Percentiles rank a stretch among this genome's conserved stretches.
Conservation (phyloP, 495 filamentous ascomycete genomes). For the Glonium stellatum region DNA sequence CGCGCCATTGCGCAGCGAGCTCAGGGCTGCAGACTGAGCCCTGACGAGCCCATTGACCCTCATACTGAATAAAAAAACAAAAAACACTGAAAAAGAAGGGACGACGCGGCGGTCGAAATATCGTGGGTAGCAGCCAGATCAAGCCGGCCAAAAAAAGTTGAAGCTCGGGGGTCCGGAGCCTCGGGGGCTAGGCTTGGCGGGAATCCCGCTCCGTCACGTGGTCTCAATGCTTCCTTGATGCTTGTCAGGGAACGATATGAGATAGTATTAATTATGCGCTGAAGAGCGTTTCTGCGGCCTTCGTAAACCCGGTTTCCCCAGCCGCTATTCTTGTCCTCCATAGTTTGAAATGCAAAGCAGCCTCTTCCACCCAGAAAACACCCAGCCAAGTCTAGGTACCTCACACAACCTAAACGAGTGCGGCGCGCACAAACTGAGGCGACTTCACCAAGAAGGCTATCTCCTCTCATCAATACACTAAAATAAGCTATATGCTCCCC, state of each 20-base stretch:
- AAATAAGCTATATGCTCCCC: not conserved
- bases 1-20: conserved; percentile 11
- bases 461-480: conserved; percentile 1
- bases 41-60: conserved; percentile 23
- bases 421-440: not conserved
- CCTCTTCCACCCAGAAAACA: no score
- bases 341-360: no score
- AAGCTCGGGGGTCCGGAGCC: conserved; percentile 13
- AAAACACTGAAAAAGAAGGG: conserved; percentile 3
- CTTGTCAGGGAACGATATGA: no score
- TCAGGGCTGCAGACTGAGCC: conserved; percentile 15
- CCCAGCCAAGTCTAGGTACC: no score
- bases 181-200: not conserved
- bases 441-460: not conserved
- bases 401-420: no score
- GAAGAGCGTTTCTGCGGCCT: no score
- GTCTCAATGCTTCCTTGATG: no score
- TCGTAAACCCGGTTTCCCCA: no score
- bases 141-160: conserved; percentile 10
- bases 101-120: conserved; percentile 7
- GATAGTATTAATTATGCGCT: no score
- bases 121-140: not conserved
- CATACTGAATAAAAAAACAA: conserved; percentile 10
- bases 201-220: not conserved
- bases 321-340: no score